Evolutionary conservation across 75 land plant species (phyloP).

Genomic region (Sequoiadendron giganteum): DNA sequence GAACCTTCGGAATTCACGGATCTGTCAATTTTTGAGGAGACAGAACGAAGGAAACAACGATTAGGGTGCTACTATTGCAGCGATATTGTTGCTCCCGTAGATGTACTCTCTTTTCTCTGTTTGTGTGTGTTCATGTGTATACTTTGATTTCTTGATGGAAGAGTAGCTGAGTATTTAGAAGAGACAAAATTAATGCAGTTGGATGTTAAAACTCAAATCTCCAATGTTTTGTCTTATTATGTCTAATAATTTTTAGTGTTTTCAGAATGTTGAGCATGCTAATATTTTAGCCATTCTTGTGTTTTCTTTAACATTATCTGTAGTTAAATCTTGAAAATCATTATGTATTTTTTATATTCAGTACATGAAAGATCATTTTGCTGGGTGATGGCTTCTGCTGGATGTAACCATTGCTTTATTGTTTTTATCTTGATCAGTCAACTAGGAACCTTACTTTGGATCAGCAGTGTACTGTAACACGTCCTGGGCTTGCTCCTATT

Average conservation of each 20-base stretch:
- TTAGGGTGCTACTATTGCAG: slow-evolving; percentile 98
- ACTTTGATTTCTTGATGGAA: not conserved
- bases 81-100: slow-evolving; percentile 96
- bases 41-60: slow-evolving; percentile 27
- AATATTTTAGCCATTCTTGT: not conserved
- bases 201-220: not conserved
- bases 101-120: slow-evolving; percentile 56
- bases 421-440: slow-evolving; percentile 61
- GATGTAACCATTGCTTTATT: not conserved
- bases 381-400: not conserved
- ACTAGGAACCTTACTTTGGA: slow-evolving; percentile 93
- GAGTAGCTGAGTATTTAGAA: not conserved
- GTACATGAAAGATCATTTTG: not conserved
- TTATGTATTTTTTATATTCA: not conserved
- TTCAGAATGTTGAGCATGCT: slow-evolving; percentile 1
- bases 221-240: not conserved
- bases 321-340: not conserved
- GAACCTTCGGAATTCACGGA: slow-evolving; percentile 15
- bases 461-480: slow-evolving; percentile 99
- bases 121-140: not conserved
- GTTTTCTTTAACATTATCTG: not conserved
- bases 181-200: not conserved
- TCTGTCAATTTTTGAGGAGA: slow-evolving; percentile 17
- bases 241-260: not conserved
- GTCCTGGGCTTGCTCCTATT: slow-evolving; percentile 96